A percentile compares a stretch with the other conserved stretches of the same genome.
phyloP scores from a whole-genome alignment of 805 yeast genomes.

The Saitoella complicata region DNA sequence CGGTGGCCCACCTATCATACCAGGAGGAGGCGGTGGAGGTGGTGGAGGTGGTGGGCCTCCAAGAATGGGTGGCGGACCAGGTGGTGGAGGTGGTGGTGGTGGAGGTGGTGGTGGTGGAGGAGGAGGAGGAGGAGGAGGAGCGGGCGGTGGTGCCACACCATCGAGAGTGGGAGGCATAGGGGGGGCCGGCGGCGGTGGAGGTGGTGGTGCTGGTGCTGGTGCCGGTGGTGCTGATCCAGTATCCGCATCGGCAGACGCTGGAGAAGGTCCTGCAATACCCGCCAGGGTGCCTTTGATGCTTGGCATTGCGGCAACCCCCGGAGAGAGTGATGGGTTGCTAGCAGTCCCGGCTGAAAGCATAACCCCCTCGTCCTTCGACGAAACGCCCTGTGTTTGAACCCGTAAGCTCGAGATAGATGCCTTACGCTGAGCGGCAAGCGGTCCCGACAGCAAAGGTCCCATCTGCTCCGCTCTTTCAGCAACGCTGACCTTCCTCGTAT shows the following conservation, averaged over 20 bases:
- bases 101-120: conserved; percentile 15
- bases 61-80: conserved; percentile 22
- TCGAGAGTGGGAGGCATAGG: conserved; percentile 6
- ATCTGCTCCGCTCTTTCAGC: too few relatives aligned
- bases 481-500: too few relatives aligned
- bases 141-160: conserved; percentile 17
- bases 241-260: conserved; percentile 4
- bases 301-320: conserved; percentile 12
- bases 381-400: background rate
- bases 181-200: conserved; percentile 11
- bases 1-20: conserved; percentile 8
- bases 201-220: conserved; percentile 7
- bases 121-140: conserved; percentile 21
- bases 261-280: background rate
- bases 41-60: conserved; percentile 26
- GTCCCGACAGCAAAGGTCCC: background rate
- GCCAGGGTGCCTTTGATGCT: conserved; percentile 2
- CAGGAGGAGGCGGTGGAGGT: conserved; percentile 21
- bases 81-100: conserved; percentile 23
- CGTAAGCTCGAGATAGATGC: background rate
- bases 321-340: conserved; percentile 18
- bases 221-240: background rate
- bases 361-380: background rate
- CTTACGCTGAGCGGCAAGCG: background rate
- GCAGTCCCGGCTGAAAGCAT: conserved; percentile 14